Percentiles rank a stretch among this genome's conserved stretches.
Evolutionary conservation across 768 basidiomycete species (phyloP).

Genomic region (Xanthoconium stramineum): DNA sequence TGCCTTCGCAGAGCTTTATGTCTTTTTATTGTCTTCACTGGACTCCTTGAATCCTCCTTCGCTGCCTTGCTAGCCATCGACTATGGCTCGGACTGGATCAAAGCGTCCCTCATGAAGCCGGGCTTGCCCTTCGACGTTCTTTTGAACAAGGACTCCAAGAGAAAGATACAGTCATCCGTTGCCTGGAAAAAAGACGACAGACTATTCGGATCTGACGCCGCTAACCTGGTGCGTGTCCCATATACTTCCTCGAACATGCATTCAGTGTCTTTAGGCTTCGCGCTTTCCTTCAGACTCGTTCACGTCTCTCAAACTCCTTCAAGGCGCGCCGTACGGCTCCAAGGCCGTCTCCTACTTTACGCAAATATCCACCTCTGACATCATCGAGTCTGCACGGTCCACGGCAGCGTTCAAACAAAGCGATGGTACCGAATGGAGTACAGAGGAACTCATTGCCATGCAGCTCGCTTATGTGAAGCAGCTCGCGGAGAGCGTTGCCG

Average conservation of each 20-base stretch:
- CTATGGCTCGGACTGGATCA: conserved; percentile 98
- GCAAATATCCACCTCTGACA: conserved; percentile 51
- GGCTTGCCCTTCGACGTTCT: conserved; percentile 94
- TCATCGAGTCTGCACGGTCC: conserved; percentile 53
- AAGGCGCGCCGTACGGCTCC: conserved; percentile 65
- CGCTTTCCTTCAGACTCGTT: conserved; percentile 89
- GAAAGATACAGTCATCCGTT: conserved; percentile 88
- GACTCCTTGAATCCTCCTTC: conserved; percentile 35
- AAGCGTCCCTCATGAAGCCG: conserved; percentile 92
- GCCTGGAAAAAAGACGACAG: conserved; percentile 91
- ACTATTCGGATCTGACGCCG: conserved; percentile 86
- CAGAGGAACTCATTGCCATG: conserved; percentile 93
- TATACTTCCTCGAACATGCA: not conserved
- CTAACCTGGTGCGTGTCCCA: conserved; percentile 66
- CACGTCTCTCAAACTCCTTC: conserved; percentile 78
- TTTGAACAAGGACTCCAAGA: conserved; percentile 94
- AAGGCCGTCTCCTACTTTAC: conserved; percentile 55
- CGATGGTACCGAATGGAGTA: conserved; percentile 68
- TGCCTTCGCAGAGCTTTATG: conserved; percentile 28
- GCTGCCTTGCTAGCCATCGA: conserved; percentile 92
- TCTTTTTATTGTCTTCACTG: conserved; percentile 22
- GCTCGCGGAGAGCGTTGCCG: conserved; percentile 73
- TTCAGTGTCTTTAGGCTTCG: conserved; percentile 59
- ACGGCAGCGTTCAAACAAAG: conserved; percentile 59
- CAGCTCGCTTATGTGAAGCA: conserved; percentile 88